phyloP scores from a whole-genome alignment of 306 rosid species.

The Sechiopsis laciniata region DNA sequence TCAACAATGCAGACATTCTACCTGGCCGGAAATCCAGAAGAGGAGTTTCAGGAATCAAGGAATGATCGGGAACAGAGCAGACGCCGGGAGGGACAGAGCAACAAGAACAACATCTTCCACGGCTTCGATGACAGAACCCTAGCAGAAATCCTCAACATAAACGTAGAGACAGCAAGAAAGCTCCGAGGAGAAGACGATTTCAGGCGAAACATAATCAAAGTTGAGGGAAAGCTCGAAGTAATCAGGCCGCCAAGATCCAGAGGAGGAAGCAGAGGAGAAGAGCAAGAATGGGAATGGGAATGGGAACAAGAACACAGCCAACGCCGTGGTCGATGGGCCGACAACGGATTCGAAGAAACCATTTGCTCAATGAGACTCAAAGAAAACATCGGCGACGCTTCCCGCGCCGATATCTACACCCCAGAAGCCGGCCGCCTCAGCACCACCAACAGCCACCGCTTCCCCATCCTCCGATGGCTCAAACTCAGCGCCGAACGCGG shows the following conservation, averaged over 20 bases:
- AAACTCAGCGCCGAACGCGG: conserved; percentile 41
- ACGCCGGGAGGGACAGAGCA: conserved; percentile 17
- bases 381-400: conserved; percentile 33
- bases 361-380: conserved; percentile 28
- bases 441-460: conserved; percentile 27
- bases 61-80: conserved; percentile 19
- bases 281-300: too few species aligned
- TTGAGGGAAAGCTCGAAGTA: conserved; percentile 28
- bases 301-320: not conserved
- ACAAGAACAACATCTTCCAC: conserved; percentile 40
- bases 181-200: conserved; percentile 31
- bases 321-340: not conserved
- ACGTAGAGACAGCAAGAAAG: conserved; percentile 26
- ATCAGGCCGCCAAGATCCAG: conserved; percentile 32
- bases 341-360: conserved; percentile 35
- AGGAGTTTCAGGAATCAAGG: conserved; percentile 29
- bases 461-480: conserved; percentile 33
- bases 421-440: conserved; percentile 37
- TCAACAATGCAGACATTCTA: conserved; percentile 41
- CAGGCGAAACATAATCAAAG: conserved; percentile 38
- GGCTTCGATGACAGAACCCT: conserved; percentile 34
- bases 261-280: not conserved
- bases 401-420: conserved; percentile 35
- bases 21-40: conserved; percentile 49
- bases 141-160: conserved; percentile 32